Percentiles rank a stretch among this genome's conserved stretches.
Evolutionary conservation across 805 yeast genomes (phyloP).

Genomic region (Candida dajiaensis): DNA sequence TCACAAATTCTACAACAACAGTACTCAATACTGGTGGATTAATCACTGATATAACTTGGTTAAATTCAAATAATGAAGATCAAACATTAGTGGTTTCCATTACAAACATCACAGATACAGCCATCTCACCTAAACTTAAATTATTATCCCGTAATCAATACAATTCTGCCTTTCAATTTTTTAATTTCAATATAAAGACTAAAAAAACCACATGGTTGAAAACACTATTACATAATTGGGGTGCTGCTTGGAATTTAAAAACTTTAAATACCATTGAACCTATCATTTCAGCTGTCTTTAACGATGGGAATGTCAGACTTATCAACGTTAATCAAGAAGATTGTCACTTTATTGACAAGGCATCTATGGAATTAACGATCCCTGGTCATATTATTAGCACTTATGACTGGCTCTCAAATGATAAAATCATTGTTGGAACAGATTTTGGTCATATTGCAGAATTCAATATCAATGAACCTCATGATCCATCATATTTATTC

Average conservation of each 20-base stretch:
- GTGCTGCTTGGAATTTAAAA: constrained; percentile 36
- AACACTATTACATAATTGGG: constrained; percentile 35
- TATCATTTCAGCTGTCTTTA: constrained; percentile 44
- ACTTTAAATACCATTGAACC: constrained; percentile 36
- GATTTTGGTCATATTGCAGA: constrained; percentile 57
- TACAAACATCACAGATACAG: constrained; percentile 29
- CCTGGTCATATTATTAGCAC: constrained; percentile 34
- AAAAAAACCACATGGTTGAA: constrained; percentile 26
- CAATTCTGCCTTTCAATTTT: constrained; percentile 40
- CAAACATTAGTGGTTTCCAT: constrained; percentile 49
- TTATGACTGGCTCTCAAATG: constrained; percentile 37
- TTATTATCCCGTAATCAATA: constrained; percentile 24
- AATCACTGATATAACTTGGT: constrained; percentile 51
- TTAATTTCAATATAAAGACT: constrained; percentile 29
- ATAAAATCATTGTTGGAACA: constrained; percentile 49
- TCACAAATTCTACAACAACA: constrained; percentile 28
- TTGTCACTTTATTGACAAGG: not conserved
- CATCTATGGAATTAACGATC: constrained; percentile 24
- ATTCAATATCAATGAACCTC: constrained; percentile 25
- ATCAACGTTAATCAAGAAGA: constrained; percentile 28
- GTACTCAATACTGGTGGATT: constrained; percentile 46
- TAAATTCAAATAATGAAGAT: constrained; percentile 23
- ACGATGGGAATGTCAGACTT: constrained; percentile 52
- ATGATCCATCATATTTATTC: constrained; percentile 31
- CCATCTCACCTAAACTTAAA: constrained; percentile 24